Evolutionary conservation across 805 yeast species (phyloP), one percentile per base, ranked within the genome.

Genomic region (Cyberlindnera maclurae): DNA sequence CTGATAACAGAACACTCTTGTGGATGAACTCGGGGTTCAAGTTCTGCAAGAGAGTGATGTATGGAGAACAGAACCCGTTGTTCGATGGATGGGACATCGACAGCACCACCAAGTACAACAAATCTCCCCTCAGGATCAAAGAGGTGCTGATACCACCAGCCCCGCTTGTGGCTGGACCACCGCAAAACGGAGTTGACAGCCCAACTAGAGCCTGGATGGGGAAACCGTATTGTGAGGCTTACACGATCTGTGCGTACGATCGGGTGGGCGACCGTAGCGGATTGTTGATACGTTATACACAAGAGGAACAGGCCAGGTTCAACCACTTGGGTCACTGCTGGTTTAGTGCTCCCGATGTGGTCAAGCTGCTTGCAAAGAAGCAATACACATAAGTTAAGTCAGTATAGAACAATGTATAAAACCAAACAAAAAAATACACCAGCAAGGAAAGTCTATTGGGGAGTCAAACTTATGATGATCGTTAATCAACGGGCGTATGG

Each of bases 11-110:
- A 10, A 44, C 39, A 6, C 49, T 77, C 22, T 48, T 74, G 3
- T 76, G 82, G 82, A 65, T 77, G 43, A 77, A 77, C 47, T 73
- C 80, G 1, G 82, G 82, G 0, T 71, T 75, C 51, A 52, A 63
- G 37, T 65, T 58, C 34, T 77, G 82, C 54, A 45, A 47, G 27
- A 47, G 38, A 15, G 9, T 27, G 4, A 20, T 31, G 12, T 34
- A 16, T 13, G 35, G 33, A 13, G 15, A 31, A 6, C 37, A 36
- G 10, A 28, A 44, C 12, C 29, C 60, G 46, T 40, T 58, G 51
- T 35, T 64, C 56, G 33, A 34, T 18, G 42, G 34, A 4, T 26
- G 33, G 34, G 4, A 36, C 3, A 1, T 11, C 1, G 33, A 17
- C 10, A 34, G 40, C 3, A 16, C 33, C 13, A 28, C 20, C 9